Evolutionary conservation across 768 basidiomycete genomes (phyloP), one percentile per base, ranked within the genome.

Genomic region (Kwoniella bestiolae): DNA sequence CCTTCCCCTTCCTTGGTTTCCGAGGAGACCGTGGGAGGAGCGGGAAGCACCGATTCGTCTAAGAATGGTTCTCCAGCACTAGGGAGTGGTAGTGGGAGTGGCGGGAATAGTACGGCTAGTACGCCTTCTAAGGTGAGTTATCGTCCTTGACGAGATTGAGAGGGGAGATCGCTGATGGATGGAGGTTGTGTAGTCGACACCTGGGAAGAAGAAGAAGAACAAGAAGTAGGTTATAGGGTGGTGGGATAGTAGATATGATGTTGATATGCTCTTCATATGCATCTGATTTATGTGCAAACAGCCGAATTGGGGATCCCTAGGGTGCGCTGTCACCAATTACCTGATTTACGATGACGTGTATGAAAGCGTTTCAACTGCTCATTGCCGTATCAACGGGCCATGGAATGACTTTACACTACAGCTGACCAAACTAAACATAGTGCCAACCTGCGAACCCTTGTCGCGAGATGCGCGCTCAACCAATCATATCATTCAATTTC

Each of bases 121-220:
- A 69, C 66, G 16, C 67, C 71, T 5, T 65, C 60, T 11, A 73
- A 71, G 45, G 67, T 71, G 52, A 56, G 69, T 63, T 18, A 14
- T 9, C 6, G 28, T 21, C 41, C 8, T 44, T 46, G 31, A 14
- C 26, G 21, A 3, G 12, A 23, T 25, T 29, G n/a, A 18, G 18
- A 3, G 23, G 3, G 60, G 44, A 14, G 14, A 5, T 11, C 4
- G 61, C 34, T 52, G 60, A 50, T 50, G 18, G 12, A 38, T 25
- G 4, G 38, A 41, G 5, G 34, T 41, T 14, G 3, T 35, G 12
- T 32, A 47, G 68, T 57, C 64, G 14, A 78, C 71, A 31, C 72
- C 76, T 28, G 63, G 60, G 3, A 75, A 73, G 65, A 79, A 79
- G 70, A 79, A 75, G 73, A 70, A 72, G n/a, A 76, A 74, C 66